phyloP scores from a whole-genome alignment of 2,329 filamentous ascomycete genomes.

The Neopestalotiopsis sp. region DNA sequence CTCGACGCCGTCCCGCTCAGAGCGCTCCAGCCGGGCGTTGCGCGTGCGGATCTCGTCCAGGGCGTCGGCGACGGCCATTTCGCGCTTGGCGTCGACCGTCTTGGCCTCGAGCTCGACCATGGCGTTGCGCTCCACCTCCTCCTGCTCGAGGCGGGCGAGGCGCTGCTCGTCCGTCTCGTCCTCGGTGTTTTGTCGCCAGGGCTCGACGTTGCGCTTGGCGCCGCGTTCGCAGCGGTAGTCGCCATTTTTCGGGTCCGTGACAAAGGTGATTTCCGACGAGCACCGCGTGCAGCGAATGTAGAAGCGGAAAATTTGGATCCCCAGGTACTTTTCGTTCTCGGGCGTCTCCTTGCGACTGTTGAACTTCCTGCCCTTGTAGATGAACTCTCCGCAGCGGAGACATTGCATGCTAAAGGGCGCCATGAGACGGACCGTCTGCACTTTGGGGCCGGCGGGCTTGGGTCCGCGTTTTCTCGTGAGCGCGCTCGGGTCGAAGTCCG shows the following conservation, averaged over 20 bases:
- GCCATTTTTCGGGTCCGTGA: slow-evolving; percentile 93
- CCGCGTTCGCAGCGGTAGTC: slow-evolving; percentile 78
- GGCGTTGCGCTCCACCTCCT: slow-evolving; percentile 78
- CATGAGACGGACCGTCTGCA: slow-evolving; percentile 90
- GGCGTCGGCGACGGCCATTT: slow-evolving; percentile 97
- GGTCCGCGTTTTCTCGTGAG: slow-evolving; percentile 72
- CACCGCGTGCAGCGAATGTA: slow-evolving; percentile 91
- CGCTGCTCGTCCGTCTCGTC: slow-evolving; percentile 87
- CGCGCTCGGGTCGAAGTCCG: slow-evolving; percentile 88
- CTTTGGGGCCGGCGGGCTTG: slow-evolving; percentile 76
- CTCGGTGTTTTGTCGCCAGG: slow-evolving; percentile 69
- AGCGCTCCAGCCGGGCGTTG: slow-evolving; percentile 85
- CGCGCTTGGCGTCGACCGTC: slow-evolving; percentile 87
- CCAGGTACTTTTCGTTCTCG: slow-evolving; percentile 84
- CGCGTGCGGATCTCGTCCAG: slow-evolving; percentile 91
- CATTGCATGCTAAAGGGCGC: slow-evolving; percentile 70
- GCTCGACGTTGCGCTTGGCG: slow-evolving; percentile 91
- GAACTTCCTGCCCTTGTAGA: slow-evolving; percentile 94
- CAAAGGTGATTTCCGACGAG: slow-evolving; percentile 86
- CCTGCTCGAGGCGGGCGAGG: slow-evolving; percentile 83
- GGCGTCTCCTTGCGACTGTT: slow-evolving; percentile 94
- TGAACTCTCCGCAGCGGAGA: slow-evolving; percentile 68
- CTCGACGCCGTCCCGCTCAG: slow-evolving; percentile 70
- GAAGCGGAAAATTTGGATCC: slow-evolving; percentile 87
- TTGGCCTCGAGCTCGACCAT: slow-evolving; percentile 97